Evolutionary conservation across 2,329 filamentous ascomycete species (phyloP).

Genomic region (Fusarium nurragi): DNA sequence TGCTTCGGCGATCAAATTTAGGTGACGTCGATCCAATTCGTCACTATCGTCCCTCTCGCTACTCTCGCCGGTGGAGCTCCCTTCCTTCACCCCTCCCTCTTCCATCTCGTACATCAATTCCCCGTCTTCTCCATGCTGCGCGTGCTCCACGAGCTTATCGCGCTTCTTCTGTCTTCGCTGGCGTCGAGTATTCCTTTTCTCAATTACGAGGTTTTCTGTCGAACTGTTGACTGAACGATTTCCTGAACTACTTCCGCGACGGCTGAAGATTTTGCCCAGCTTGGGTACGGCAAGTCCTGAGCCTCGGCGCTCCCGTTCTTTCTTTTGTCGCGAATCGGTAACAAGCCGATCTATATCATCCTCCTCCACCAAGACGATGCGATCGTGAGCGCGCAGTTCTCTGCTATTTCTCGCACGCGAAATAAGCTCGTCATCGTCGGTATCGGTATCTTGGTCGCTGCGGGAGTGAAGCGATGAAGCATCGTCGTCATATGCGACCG

Average conservation of each 20-base stretch:
- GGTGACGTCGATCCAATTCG: constrained; percentile 63
- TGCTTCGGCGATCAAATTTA: constrained; percentile 59
- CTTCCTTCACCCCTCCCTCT: constrained; percentile 75
- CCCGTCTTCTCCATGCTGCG: constrained; percentile 72
- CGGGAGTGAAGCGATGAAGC: constrained; percentile 72
- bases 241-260: constrained; percentile 50
- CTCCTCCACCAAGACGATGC: constrained; percentile 77
- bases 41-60: constrained; percentile 69
- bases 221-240: constrained; percentile 54
- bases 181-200: constrained; percentile 61
- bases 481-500: constrained; percentile 73
- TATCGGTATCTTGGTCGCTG: constrained; percentile 79
- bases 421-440: constrained; percentile 77
- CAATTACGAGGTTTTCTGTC: constrained; percentile 58
- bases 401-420: constrained; percentile 72
- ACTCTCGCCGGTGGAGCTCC: constrained; percentile 70
- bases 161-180: constrained; percentile 63
- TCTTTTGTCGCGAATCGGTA: constrained; percentile 59
- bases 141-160: constrained; percentile 62
- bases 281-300: constrained; percentile 62
- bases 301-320: constrained; percentile 61
- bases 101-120: constrained; percentile 92
- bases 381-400: constrained; percentile 75
- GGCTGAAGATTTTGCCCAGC: constrained; percentile 57
- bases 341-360: constrained; percentile 74